Percentiles rank a stretch among this genome's conserved stretches.
Evolutionary conservation across 495 filamentous ascomycete species (phyloP).

Genomic region (Xylaria bambusicola): DNA sequence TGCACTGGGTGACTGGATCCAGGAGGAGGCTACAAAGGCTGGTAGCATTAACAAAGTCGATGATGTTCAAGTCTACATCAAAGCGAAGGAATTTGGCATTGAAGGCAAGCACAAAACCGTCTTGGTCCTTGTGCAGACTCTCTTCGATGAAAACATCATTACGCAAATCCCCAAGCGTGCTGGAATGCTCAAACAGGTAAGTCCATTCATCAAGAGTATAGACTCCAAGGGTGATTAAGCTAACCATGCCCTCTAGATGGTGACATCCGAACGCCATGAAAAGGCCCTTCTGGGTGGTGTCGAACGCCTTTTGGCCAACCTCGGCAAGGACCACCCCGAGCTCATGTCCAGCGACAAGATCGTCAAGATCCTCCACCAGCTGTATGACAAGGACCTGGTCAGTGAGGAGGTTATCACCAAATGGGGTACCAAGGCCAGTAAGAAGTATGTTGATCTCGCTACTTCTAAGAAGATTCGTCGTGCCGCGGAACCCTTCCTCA

Average conservation of each 20-base stretch:
- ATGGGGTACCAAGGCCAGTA: constrained; percentile 93
- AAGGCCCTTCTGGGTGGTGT: constrained; percentile 97
- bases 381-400: constrained; percentile 86
- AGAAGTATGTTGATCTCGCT: constrained; percentile 89
- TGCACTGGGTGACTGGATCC: constrained; percentile 90
- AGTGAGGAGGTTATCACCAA: constrained; percentile 83
- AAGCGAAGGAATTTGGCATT: constrained; percentile 94
- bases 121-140: constrained; percentile 85
- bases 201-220: not conserved
- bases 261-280: constrained; percentile 87
- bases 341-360: constrained; percentile 66
- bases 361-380: constrained; percentile 79
- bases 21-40: constrained; percentile 68
- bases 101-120: constrained; percentile 93
- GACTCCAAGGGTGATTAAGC: constrained; percentile 9
- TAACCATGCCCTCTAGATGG: constrained; percentile 60
- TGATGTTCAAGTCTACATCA: constrained; percentile 89
- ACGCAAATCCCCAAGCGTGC: constrained; percentile 78
- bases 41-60: constrained; percentile 73
- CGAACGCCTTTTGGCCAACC: constrained; percentile 76
- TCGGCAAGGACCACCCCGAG: constrained; percentile 74
- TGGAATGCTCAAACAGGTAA: constrained; percentile 80
- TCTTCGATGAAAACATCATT: constrained; percentile 88
- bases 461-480: constrained; percentile 96
- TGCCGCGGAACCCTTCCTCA: constrained; percentile 88